Evolutionary conservation across 2,329 filamentous ascomycete genomes (phyloP).

Genomic region (Microdochium nivale): DNA sequence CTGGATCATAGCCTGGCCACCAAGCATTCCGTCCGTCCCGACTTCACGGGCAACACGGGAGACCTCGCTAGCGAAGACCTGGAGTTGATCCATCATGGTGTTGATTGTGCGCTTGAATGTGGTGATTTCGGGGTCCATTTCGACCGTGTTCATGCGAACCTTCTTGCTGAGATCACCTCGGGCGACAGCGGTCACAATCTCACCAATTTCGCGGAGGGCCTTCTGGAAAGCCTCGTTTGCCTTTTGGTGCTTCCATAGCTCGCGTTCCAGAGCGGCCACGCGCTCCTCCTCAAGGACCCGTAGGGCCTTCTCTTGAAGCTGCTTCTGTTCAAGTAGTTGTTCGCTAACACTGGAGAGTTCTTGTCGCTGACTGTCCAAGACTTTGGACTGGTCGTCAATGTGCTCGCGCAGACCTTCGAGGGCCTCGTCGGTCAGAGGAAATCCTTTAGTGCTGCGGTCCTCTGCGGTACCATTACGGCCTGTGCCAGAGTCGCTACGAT

Average conservation of each 20-base stretch:
- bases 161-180: conserved; percentile 95
- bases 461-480: conserved; percentile 22
- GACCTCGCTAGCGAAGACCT: conserved; percentile 94
- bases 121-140: conserved; percentile 97
- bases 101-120: conserved; percentile 98
- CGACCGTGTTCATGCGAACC: conserved; percentile 87
- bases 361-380: conserved; percentile 79
- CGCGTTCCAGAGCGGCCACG: conserved; percentile 81
- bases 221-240: conserved; percentile 99
- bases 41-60: conserved; percentile 91
- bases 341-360: conserved; percentile 80
- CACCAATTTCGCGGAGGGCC: conserved; percentile 89
- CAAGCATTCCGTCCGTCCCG: conserved; percentile 88
- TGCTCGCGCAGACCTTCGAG: conserved; percentile 81
- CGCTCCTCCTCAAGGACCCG: conserved; percentile 78
- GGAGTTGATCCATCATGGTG: conserved; percentile 97
- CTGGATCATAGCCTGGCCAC: conserved; percentile 86
- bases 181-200: conserved; percentile 93
- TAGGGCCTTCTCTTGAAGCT: conserved; percentile 73
- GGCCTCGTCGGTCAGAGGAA: conserved; percentile 68
- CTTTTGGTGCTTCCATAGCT: conserved; percentile 94
- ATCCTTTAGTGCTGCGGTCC: conserved; percentile 27
- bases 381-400: conserved; percentile 86
- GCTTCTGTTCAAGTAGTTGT: conserved; percentile 78
- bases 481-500: conserved; percentile 35